Conservation (phyloP, 306 rosid genomes). For the Vachellia collinsii region DNA sequence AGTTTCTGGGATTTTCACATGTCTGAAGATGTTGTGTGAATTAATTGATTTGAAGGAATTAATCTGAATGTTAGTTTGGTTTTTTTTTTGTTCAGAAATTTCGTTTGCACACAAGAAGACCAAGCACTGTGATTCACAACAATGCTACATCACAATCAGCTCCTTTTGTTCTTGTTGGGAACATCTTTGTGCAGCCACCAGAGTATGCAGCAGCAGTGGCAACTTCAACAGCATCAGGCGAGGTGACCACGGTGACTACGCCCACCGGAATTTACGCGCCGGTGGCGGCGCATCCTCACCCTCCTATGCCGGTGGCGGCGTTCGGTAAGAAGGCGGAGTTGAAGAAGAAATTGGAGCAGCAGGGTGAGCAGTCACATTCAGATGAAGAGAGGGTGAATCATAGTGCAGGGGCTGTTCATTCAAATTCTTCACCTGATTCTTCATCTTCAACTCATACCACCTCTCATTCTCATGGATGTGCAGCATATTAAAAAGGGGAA, state of each 20-base stretch:
- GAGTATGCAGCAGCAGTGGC: conserved; percentile 56
- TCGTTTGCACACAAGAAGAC: conserved; percentile 81
- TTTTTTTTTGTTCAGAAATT: conserved; percentile 59
- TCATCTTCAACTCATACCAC: conserved; percentile 76
- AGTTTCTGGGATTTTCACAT: neutral
- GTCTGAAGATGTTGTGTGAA: neutral
- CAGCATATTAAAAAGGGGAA: too few species aligned
- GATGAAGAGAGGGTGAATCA: conserved; percentile 65
- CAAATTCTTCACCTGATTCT: conserved; percentile 77
- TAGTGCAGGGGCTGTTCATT: conserved; percentile 53
- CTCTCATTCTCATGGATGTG: conserved; percentile 50
- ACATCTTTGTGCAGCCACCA: conserved; percentile 78
- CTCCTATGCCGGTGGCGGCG: conserved; percentile 13
- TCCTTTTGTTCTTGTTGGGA: conserved; percentile 77
- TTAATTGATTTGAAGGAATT: neutral
- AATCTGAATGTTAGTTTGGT: conserved; percentile 4
- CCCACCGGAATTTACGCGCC: conserved; percentile 65
- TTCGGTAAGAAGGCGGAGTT: conserved; percentile 37
- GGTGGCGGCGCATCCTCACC: conserved; percentile 49
- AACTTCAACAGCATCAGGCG: conserved; percentile 49
- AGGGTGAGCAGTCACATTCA: conserved; percentile 46
- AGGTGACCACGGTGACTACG: conserved; percentile 43
- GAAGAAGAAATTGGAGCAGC: conserved; percentile 33
- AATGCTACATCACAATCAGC: conserved; percentile 53
- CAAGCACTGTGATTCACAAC: conserved; percentile 49